These are phyloP conservation scores for Sporothrix brunneoviolacea DNA, from an alignment of 2,329 filamentous ascomycete species.

Conservation along the genomic window DNA sequence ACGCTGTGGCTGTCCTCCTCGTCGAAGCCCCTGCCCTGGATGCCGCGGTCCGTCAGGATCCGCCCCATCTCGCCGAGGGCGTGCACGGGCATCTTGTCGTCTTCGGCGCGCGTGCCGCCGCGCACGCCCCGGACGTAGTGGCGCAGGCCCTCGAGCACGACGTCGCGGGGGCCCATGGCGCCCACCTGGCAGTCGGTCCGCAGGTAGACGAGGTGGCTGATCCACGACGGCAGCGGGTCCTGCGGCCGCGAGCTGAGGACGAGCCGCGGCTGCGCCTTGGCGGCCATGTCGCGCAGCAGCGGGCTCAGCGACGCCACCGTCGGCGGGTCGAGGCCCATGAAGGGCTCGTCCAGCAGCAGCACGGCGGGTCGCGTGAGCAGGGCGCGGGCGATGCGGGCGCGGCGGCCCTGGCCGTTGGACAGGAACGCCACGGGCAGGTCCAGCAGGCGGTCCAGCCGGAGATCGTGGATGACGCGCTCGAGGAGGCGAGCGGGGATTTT, in stretches of 20 bases:
- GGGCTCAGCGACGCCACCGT: slow-evolving; percentile 66
- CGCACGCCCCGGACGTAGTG: slow-evolving; percentile 42
- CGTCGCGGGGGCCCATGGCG: slow-evolving; percentile 57
- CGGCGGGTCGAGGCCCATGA: slow-evolving; percentile 89
- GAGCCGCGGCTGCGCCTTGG: slow-evolving; percentile 60
- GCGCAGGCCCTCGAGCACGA: slow-evolving; percentile 50
- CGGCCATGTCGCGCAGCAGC: slow-evolving; percentile 62
- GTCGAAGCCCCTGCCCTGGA: slow-evolving; percentile 31
- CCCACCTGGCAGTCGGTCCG: slow-evolving; percentile 59
- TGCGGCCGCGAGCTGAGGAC: slow-evolving; percentile 76
- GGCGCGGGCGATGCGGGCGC: slow-evolving; percentile 82
- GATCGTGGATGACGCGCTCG: slow-evolving; percentile 60
- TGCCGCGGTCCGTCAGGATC: slow-evolving; percentile 34
- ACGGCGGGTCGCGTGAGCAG: slow-evolving; percentile 73
- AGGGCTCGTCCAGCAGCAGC: slow-evolving; percentile 84
- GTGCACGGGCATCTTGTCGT: slow-evolving; percentile 41
- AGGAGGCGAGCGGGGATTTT: slow-evolving; percentile 38
- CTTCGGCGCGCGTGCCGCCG: slow-evolving; percentile 37
- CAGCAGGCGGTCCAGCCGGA: slow-evolving; percentile 63
- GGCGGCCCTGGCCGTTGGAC: slow-evolving; percentile 85
- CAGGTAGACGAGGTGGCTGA: slow-evolving; percentile 74
- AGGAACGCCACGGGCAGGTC: slow-evolving; percentile 81
- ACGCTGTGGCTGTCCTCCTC: slow-evolving; percentile 16
- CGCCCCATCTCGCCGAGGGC: slow-evolving; percentile 45
- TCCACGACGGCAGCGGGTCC: slow-evolving; percentile 82